Percentiles rank a stretch among this genome's conserved stretches.
Conservation (phyloP, 345 rosid genomes). For the Brassica juncea region DNA sequence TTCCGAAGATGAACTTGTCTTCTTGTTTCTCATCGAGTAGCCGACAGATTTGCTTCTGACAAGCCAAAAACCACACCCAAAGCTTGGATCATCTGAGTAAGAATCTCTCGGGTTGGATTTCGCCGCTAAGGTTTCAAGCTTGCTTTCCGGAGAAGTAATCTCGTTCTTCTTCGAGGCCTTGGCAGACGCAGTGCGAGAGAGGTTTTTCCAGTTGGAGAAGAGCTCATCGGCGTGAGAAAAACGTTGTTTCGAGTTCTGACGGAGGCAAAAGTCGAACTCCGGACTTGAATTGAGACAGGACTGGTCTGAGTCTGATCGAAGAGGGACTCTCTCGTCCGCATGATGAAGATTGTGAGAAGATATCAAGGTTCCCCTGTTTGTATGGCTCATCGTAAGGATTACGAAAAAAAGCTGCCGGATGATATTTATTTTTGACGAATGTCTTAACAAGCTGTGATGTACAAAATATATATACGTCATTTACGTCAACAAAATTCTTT, state of each 20-base stretch:
- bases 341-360: slow-evolving; percentile 26
- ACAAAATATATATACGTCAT: neutral
- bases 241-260: slow-evolving; percentile 39
- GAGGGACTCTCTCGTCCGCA: slow-evolving; percentile 38
- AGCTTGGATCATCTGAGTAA: slow-evolving; percentile 38
- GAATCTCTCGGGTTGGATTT: slow-evolving; percentile 24
- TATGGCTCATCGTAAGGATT: slow-evolving; percentile 27
- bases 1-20: slow-evolving; percentile 19
- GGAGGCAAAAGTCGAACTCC: slow-evolving; percentile 38
- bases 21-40: slow-evolving; percentile 33
- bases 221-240: slow-evolving; percentile 45
- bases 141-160: slow-evolving; percentile 27
- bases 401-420: neutral
- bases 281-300: slow-evolving; percentile 24
- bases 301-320: slow-evolving; percentile 35
- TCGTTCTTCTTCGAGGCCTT: slow-evolving; percentile 1
- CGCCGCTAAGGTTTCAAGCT: neutral
- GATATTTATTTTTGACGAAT: slow-evolving; percentile 7
- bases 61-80: slow-evolving; percentile 44
- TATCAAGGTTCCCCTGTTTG: slow-evolving; percentile 22
- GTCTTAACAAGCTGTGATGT: slow-evolving; percentile 11
- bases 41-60: slow-evolving; percentile 40
- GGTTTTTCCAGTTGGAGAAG: slow-evolving; percentile 39
- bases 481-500: neutral
- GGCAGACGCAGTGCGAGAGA: slow-evolving; percentile 14